Evolutionary conservation across 345 rosid species (phyloP), one percentile per base, ranked within the genome.

Genomic region (Salix caprea): DNA sequence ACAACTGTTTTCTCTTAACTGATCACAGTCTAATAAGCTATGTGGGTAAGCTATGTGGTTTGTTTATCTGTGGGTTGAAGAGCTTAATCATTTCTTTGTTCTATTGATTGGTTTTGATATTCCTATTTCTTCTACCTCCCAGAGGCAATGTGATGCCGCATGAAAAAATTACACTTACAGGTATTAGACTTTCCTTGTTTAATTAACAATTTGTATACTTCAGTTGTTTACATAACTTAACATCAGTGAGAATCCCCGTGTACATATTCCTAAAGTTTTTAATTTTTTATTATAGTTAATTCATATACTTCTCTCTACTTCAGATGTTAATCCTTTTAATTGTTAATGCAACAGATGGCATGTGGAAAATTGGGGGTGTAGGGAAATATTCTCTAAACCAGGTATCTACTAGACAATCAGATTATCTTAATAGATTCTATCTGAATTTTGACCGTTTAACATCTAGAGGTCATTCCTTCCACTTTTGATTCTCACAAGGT

Each of bases 81-180:
- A 66, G 48, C 26, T 36, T 28, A 58, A 36, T 34, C 44, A 7
- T 44, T 80, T 82, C 21, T 48, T 69, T 64, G 73, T 73, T 73
- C 42, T 70, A 42, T 11, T 58, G 9, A 65, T 80, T 69, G 52
- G 73, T 67, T 81, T 23, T 32, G 56, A 24, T 70, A 61, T 69
- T 16, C 4, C 48, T 79, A 67, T 56, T 81, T 80, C 46, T 71
- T 70, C 12, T 52, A 23, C 78, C 67, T 79, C 71, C 60, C 86
- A 93, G 96, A 70, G 83, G 80, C n/a, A 84, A 90, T 85, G 85
- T 82, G 82, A 40, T 77, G 78, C 77, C 89, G 56, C 80, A 7
- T 32, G 97, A 95, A 83, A 86, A 87, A 28, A 90, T 90, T 42
- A 95, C 94, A 6, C 90, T 89, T 77, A 89, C 86, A 89, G 95